Percentiles rank a stretch among this genome's conserved stretches.
These are phyloP conservation scores for Plectranthus barbatus DNA, from an alignment of 257 asterid species.

Conservation along the genomic window DNA sequence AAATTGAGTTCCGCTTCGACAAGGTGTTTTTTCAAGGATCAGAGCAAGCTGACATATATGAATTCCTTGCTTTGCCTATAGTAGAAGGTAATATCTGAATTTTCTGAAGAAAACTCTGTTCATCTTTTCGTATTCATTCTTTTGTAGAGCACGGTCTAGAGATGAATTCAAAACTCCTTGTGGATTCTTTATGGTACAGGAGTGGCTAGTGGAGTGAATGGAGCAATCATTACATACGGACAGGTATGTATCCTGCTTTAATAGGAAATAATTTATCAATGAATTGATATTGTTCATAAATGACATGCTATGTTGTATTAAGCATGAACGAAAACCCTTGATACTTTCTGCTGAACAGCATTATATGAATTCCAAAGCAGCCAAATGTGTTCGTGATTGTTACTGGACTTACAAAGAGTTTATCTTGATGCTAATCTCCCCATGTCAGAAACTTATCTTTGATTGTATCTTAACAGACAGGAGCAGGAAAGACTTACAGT, in stretches of 20 bases:
- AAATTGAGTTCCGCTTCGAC: constrained; percentile 55
- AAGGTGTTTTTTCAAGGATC: constrained; percentile 76
- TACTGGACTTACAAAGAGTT: background rate
- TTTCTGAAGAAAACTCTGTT: background rate
- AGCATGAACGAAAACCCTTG: background rate
- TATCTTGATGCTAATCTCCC: background rate
- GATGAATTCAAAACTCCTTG: background rate
- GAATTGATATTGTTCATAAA: background rate
- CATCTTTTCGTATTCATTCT: background rate
- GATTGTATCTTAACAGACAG: constrained; percentile 48
- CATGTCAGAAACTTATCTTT: constrained; percentile 6
- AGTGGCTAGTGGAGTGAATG: constrained; percentile 59
- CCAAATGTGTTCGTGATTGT: background rate
- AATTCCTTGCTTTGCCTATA: constrained; percentile 62
- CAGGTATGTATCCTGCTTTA: constrained; percentile 45
- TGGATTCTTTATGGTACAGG: constrained; percentile 27
- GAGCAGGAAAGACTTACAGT: constrained; percentile 91
- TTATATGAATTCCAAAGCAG: background rate
- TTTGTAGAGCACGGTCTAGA: background rate
- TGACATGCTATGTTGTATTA: background rate
- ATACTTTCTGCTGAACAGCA: background rate
- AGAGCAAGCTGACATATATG: constrained; percentile 56
- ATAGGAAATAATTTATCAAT: background rate
- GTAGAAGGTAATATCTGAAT: constrained; percentile 35
- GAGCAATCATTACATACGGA: constrained; percentile 71